phyloP scores from a whole-genome alignment of 176 grass and related monocot species.

The Zoysia pacifica region DNA sequence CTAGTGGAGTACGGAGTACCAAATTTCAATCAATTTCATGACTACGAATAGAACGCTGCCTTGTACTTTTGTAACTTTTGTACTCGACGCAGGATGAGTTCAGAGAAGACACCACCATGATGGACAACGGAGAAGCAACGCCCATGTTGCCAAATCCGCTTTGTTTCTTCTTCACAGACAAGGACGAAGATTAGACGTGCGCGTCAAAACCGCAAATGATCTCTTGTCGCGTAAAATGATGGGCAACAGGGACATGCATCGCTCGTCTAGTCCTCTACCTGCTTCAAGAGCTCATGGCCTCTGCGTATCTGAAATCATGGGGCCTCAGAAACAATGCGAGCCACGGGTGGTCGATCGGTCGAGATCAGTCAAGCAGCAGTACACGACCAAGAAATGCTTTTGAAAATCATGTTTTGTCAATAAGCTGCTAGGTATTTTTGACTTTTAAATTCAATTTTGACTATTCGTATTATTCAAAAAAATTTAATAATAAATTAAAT shows the following conservation, averaged over 20 bases:
- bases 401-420: conserved; percentile 20
- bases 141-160: background rate
- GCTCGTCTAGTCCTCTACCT: background rate
- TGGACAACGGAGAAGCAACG: background rate
- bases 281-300: conserved; percentile 17
- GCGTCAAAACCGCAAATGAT: conserved; percentile 44
- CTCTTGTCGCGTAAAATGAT: conserved; percentile 21
- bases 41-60: background rate
- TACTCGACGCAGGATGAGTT: background rate
- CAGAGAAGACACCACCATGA: conserved; percentile 20
- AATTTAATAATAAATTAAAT: too few relatives aligned
- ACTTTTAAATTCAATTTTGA: too few relatives aligned
- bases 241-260: conserved; percentile 6
- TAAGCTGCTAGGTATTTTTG: background rate
- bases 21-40: conserved; percentile 7
- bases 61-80: background rate
- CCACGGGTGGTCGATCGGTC: conserved; percentile 19
- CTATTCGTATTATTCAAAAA: too few relatives aligned
- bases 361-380: background rate
- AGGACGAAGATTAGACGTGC: background rate
- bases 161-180: conserved; percentile 16
- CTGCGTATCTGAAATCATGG: conserved; percentile 20
- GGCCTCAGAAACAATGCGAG: background rate
- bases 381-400: conserved; percentile 15
- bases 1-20: background rate